Evolutionary conservation across 805 yeast genomes (phyloP).

Genomic region (Wickerhamiella vanderwaltii): DNA sequence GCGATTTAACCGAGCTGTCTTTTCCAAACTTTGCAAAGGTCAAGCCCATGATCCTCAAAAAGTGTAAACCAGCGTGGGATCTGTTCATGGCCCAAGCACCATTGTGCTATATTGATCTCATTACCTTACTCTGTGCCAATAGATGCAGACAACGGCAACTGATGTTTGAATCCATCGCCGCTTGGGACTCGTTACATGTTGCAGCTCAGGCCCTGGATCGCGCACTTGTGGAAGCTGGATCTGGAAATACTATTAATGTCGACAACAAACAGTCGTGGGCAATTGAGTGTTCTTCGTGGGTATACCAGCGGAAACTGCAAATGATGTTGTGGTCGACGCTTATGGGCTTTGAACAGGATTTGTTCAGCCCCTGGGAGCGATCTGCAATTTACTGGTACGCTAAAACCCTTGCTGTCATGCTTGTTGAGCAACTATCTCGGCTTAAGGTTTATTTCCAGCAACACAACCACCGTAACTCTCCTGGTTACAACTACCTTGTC

Average conservation of each 20-base stretch:
- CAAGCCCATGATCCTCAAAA: constrained; percentile 18
- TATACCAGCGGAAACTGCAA: constrained; percentile 51
- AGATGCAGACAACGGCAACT: constrained; percentile 76
- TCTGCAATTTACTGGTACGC: constrained; percentile 58
- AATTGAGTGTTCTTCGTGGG: constrained; percentile 59
- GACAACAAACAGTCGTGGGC: constrained; percentile 24
- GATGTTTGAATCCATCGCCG: constrained; percentile 39
- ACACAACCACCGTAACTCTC: constrained; percentile 15
- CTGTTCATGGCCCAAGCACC: constrained; percentile 26
- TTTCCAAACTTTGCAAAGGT: constrained; percentile 30
- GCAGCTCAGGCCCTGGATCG: constrained; percentile 54
- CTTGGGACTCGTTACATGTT: constrained; percentile 77
- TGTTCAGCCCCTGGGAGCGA: constrained; percentile 61
- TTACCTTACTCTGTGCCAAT: constrained; percentile 44
- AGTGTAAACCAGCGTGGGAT: constrained; percentile 21
- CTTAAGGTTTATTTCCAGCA: constrained; percentile 26
- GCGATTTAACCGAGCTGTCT: constrained; percentile 35
- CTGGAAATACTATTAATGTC: constrained; percentile 15
- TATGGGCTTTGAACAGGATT: constrained; percentile 62
- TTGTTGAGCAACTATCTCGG: constrained; percentile 35
- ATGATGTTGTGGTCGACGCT: constrained; percentile 63
- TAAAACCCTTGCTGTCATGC: constrained; percentile 34
- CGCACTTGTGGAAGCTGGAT: constrained; percentile 25
- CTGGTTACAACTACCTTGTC: constrained; percentile 19
- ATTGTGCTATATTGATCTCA: constrained; percentile 38